Percentiles rank a stretch among this genome's conserved stretches.
These are phyloP conservation scores for Diplodia corticola DNA, from an alignment of 2,329 filamentous ascomycete genomes.

Conservation along the genomic window DNA sequence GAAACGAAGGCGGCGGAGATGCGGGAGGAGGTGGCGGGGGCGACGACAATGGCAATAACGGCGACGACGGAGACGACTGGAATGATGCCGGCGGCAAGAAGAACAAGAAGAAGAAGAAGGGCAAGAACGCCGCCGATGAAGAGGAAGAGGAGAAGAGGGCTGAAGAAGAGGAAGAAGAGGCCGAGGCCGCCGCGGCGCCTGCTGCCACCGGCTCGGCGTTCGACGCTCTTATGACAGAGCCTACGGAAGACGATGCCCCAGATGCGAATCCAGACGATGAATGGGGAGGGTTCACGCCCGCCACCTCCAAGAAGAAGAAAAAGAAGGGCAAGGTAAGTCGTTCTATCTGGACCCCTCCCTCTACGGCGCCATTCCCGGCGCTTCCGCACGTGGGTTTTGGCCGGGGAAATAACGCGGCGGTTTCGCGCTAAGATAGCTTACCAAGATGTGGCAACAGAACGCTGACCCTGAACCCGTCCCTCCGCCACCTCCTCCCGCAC, in stretches of 20 bases:
- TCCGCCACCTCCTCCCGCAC: constrained; percentile 32
- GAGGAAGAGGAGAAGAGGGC: constrained; percentile 41
- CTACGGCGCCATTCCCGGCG: not conserved
- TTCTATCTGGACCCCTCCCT: not conserved
- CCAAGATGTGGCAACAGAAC: constrained; percentile 10
- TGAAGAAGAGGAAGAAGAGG: constrained; percentile 35
- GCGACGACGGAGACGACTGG: constrained; percentile 37
- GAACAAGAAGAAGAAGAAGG: constrained; percentile 44
- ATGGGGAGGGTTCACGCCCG: constrained; percentile 52
- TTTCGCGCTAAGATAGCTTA: constrained; percentile 18
- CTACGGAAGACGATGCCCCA: constrained; percentile 25
- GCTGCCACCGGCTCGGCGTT: constrained; percentile 31
- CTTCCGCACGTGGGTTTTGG: not conserved
- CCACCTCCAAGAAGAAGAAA: constrained; percentile 51
- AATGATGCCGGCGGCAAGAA: constrained; percentile 37
- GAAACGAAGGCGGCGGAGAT: constrained; percentile 36
- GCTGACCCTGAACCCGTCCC: constrained; percentile 23
- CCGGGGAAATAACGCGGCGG: constrained; percentile 4
- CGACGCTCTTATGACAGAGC: constrained; percentile 16
- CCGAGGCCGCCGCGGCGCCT: constrained; percentile 27
- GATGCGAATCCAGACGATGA: constrained; percentile 33
- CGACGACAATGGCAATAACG: constrained; percentile 30
- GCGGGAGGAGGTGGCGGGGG: constrained; percentile 37
- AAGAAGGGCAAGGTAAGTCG: constrained; percentile 53
- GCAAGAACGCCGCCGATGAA: constrained; percentile 32